phyloP scores from a whole-genome alignment of 1,284 basidiomycete species.

The Sphagnurus paluster region DNA sequence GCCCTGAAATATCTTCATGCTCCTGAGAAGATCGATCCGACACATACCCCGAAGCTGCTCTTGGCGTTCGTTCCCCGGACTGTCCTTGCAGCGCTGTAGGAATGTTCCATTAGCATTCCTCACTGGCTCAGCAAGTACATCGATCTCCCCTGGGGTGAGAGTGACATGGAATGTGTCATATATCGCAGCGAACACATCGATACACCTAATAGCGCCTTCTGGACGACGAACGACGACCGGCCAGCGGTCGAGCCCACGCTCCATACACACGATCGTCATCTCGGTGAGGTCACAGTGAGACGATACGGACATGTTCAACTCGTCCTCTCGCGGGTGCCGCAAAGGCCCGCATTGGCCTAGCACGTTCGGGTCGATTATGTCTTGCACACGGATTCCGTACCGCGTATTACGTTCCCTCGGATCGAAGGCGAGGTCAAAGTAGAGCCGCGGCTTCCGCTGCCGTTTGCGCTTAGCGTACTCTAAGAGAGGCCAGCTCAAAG shows the following conservation, averaged over 20 bases:
- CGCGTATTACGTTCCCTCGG: conserved; percentile 23
- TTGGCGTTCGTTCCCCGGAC: conserved; percentile 33
- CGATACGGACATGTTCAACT: conserved; percentile 21
- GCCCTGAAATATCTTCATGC: conserved; percentile 42
- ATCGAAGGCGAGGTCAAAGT: conserved; percentile 36
- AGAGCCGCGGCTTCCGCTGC: conserved; percentile 28
- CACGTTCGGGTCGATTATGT: too few species aligned
- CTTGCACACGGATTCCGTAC: conserved; percentile 19
- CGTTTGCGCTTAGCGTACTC: conserved; percentile 20
- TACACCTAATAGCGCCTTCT: conserved; percentile 41
- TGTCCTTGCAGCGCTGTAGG: conserved; percentile 44
- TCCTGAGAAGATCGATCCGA: conserved; percentile 50
- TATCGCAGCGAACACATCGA: conserved; percentile 57
- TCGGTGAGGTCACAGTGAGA: conserved; percentile 26
- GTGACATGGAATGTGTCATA: conserved; percentile 44
- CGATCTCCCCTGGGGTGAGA: conserved; percentile 43
- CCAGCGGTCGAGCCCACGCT: conserved; percentile 32
- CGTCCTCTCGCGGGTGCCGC: conserved; percentile 21
- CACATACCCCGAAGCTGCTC: conserved; percentile 44
- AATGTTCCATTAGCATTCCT: conserved; percentile 40
- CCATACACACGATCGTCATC: conserved; percentile 25
- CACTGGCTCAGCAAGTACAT: conserved; percentile 29
- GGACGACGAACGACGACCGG: conserved; percentile 41
- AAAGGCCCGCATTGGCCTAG: neutral
- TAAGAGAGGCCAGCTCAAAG: conserved; percentile 34